phyloP scores from a whole-genome alignment of 306 rosid species.

The Dryas drummondii region DNA sequence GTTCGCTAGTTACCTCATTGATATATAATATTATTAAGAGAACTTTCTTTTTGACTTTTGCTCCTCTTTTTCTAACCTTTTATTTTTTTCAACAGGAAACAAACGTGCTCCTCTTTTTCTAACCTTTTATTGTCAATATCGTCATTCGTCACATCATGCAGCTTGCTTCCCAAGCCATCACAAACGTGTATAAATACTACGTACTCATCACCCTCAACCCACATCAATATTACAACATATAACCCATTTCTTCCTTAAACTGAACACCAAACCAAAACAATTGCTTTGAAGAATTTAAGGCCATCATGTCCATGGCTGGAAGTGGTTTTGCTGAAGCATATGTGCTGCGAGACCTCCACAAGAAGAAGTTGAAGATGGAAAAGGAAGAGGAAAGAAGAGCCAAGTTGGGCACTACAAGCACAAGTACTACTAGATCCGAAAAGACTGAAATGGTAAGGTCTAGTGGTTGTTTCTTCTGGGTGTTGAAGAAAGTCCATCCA shows the following conservation, averaged over 20 bases:
- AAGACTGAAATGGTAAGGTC: conserved; percentile 6
- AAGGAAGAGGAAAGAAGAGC: conserved; percentile 23
- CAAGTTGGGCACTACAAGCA: not conserved
- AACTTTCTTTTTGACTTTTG: no score
- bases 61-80: no score
- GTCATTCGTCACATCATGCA: not conserved
- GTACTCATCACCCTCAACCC: not conserved
- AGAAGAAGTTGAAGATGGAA: conserved; percentile 41
- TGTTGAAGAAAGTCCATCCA: conserved; percentile 28
- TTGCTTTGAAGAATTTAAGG: not conserved
- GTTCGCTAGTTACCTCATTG: no score
- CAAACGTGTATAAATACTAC: not conserved
- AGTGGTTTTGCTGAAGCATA: conserved; percentile 43
- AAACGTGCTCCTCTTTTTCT: no score
- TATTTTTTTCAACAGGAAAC: no score
- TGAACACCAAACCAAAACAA: not conserved
- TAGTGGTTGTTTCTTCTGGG: conserved; percentile 37
- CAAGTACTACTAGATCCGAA: not conserved
- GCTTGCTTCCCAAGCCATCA: not conserved
- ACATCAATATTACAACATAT: not conserved
- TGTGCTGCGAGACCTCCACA: conserved; percentile 38
- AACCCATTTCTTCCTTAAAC: not conserved
- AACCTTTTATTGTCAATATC: not conserved
- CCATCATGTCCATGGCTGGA: conserved; percentile 20
- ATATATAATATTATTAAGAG: no score